Percentiles rank a stretch among this genome's conserved stretches.
Evolutionary conservation across 1,139 yeast species (phyloP).

Genomic region (Kurtzmaniella quercitrusa): DNA sequence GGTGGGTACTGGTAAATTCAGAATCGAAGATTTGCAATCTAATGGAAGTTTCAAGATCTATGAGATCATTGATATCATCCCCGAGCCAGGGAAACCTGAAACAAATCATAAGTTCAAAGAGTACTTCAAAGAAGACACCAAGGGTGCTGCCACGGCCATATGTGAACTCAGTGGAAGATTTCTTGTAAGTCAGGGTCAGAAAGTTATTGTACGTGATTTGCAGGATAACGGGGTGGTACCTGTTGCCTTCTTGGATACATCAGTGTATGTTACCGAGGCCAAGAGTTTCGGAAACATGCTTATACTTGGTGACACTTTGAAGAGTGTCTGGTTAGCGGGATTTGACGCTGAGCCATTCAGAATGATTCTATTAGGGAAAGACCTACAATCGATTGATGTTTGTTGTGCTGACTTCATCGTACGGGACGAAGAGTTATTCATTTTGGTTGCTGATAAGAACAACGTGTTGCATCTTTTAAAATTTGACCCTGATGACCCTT

Average conservation of each 20-base stretch:
- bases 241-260: slow-evolving; percentile 87
- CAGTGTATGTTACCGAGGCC: slow-evolving; percentile 73
- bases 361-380: slow-evolving; percentile 76
- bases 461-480: slow-evolving; percentile 71
- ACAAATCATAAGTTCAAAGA: slow-evolving; percentile 75
- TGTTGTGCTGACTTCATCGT: slow-evolving; percentile 68
- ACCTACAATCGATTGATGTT: slow-evolving; percentile 59
- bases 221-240: slow-evolving; percentile 86
- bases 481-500: slow-evolving; percentile 90
- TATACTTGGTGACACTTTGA: slow-evolving; percentile 74
- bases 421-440: slow-evolving; percentile 62
- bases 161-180: slow-evolving; percentile 84
- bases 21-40: slow-evolving; percentile 81
- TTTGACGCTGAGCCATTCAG: slow-evolving; percentile 95
- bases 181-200: slow-evolving; percentile 85
- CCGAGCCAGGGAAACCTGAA: slow-evolving; percentile 87
- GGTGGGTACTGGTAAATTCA: slow-evolving; percentile 71
- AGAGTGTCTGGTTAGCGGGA: slow-evolving; percentile 80
- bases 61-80: slow-evolving; percentile 80
- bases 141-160: slow-evolving; percentile 80
- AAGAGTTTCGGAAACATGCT: slow-evolving; percentile 81
- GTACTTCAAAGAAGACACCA: slow-evolving; percentile 69
- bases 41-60: slow-evolving; percentile 74
- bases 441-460: slow-evolving; percentile 68
- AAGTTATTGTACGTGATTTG: slow-evolving; percentile 73